Evolutionary conservation across 805 yeast species (phyloP).

Genomic region (Yarrowia sp.): DNA sequence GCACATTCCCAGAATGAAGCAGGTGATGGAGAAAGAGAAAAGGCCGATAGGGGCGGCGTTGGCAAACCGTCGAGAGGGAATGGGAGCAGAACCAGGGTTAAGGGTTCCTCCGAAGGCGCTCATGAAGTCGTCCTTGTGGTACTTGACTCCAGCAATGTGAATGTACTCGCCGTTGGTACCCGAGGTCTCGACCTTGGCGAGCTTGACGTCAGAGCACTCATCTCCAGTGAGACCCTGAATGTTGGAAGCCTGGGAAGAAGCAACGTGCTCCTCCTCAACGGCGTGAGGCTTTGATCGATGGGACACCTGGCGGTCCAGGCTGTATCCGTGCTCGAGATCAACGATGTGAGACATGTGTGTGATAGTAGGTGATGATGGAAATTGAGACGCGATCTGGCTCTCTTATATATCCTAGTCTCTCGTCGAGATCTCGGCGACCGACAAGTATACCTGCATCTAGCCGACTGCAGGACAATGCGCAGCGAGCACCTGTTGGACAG

Average conservation of each 20-base stretch:
- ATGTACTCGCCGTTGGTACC: constrained; percentile 59
- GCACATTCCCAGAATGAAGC: constrained; percentile 53
- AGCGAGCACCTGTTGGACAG: background rate
- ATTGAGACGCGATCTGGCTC: no score
- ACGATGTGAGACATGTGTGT: background rate
- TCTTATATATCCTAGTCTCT: background rate
- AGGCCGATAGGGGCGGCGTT: constrained; percentile 66
- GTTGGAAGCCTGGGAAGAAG: background rate
- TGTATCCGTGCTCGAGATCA: constrained; percentile 15
- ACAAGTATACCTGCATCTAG: background rate
- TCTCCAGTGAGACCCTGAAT: constrained; percentile 8
- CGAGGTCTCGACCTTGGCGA: constrained; percentile 37
- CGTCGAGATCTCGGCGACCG: background rate
- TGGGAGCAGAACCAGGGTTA: constrained; percentile 11
- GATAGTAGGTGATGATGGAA: background rate
- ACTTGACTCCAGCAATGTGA: constrained; percentile 64
- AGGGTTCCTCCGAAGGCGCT: constrained; percentile 50
- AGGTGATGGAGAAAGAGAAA: constrained; percentile 56
- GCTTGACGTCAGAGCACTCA: background rate
- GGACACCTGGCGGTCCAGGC: background rate
- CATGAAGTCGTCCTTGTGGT: constrained; percentile 54
- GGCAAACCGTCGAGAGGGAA: constrained; percentile 51
- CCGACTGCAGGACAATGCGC: constrained; percentile 3
- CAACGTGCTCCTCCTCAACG: background rate
- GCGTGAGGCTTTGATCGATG: background rate